Evolutionary conservation across 208 protist species (phyloP).

Genomic region (Strigomonas galati): DNA sequence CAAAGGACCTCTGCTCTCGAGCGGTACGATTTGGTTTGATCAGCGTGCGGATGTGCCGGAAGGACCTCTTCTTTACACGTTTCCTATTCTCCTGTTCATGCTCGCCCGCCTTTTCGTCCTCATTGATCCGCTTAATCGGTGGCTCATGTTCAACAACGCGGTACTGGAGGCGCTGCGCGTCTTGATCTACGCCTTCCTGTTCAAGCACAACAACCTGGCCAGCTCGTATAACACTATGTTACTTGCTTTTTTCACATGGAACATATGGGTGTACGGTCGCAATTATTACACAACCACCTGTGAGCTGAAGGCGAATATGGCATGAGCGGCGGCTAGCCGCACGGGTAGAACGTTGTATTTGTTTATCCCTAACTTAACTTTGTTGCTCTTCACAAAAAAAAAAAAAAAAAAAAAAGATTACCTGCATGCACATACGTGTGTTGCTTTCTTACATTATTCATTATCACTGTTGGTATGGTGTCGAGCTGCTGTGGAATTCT

Average conservation of each 20-base stretch:
- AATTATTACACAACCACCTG: constrained; percentile 56
- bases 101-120: constrained; percentile 46
- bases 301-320: constrained; percentile 28
- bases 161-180: constrained; percentile 42
- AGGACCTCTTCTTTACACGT: constrained; percentile 29
- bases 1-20: constrained; percentile 15
- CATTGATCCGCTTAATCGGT: constrained; percentile 53
- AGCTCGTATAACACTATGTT: constrained; percentile 55
- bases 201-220: constrained; percentile 28
- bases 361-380: background rate
- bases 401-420: background rate
- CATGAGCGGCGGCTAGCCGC: constrained; percentile 9
- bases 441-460: no score
- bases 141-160: constrained; percentile 43
- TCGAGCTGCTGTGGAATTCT: background rate
- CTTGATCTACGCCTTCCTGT: constrained; percentile 35
- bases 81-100: constrained; percentile 35
- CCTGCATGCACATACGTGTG: background rate
- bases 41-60: constrained; percentile 31
- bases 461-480: no score
- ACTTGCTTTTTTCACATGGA: constrained; percentile 53
- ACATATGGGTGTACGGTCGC: constrained; percentile 40
- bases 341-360: no score
- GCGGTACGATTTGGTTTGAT: constrained; percentile 49
- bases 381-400: background rate